Conservation (phyloP, 257 asterid genomes). For the Lycium barbarum region DNA sequence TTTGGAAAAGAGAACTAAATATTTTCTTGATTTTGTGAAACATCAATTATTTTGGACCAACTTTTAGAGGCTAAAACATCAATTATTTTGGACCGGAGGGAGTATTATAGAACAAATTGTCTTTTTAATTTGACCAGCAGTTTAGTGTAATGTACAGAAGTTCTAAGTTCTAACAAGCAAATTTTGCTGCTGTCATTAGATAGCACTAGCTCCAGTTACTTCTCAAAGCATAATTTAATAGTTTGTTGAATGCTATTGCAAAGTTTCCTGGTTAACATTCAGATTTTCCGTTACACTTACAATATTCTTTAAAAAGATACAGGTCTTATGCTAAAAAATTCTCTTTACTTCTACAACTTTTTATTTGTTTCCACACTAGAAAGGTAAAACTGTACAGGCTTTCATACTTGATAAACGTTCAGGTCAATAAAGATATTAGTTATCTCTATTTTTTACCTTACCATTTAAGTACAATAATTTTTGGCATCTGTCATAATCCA, state of each 20-base stretch:
- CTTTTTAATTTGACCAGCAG: not conserved
- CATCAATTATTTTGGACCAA: no score
- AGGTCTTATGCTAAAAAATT: not conserved
- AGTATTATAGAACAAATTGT: not conserved
- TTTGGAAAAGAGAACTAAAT: no score
- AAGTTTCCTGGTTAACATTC: conserved; percentile 3
- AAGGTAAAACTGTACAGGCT: not conserved
- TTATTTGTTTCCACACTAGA: not conserved
- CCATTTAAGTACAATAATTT: not conserved
- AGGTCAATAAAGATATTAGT: conserved; percentile 2
- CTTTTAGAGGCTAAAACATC: no score
- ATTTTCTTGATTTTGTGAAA: no score
- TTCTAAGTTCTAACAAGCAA: not conserved
- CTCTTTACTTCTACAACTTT: not conserved
- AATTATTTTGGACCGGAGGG: no score
- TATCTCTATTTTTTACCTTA: not conserved
- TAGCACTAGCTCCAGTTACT: not conserved
- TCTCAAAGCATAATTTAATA: not conserved
- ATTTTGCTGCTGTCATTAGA: not conserved
- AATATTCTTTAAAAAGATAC: not conserved
- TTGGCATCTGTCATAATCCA: not conserved
- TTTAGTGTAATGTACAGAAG: not conserved
- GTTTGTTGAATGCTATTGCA: not conserved
- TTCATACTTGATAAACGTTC: conserved; percentile 3
- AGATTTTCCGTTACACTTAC: not conserved